A percentile compares a stretch with the other conserved stretches of the same genome.
These are phyloP conservation scores for Paracorniculantispora psalliotae DNA, from an alignment of 2,329 filamentous ascomycete genomes.

Conservation along the genomic window DNA sequence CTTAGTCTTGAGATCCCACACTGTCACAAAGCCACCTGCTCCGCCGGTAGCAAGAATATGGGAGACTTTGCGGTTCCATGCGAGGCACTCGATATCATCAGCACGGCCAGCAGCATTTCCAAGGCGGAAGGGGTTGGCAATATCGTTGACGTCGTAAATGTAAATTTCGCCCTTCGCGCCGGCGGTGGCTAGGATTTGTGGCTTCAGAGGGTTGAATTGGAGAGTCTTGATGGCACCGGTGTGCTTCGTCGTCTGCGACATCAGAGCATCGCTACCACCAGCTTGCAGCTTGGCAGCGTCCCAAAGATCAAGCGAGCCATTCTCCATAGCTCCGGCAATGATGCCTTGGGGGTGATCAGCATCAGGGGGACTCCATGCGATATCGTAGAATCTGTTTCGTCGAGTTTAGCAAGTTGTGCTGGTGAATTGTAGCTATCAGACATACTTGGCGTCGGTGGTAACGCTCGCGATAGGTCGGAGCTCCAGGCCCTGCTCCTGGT, in stretches of 20 bases:
- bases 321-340: constrained; percentile 92
- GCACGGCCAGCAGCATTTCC: constrained; percentile 83
- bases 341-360: constrained; percentile 77
- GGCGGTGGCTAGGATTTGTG: constrained; percentile 86
- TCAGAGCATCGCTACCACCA: constrained; percentile 64
- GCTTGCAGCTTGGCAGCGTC: constrained; percentile 68
- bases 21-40: constrained; percentile 89
- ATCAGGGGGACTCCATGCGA: constrained; percentile 85
- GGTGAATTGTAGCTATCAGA: not conserved
- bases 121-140: constrained; percentile 79
- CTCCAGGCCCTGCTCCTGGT: constrained; percentile 69
- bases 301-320: constrained; percentile 89
- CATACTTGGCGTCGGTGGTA: constrained; percentile 81
- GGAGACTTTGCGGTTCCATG: constrained; percentile 97
- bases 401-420: not conserved
- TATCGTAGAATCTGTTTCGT: constrained; percentile 78
- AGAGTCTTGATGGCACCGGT: constrained; percentile 88
- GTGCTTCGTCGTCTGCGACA: constrained; percentile 85
- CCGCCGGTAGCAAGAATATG: constrained; percentile 95
- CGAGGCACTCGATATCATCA: constrained; percentile 92
- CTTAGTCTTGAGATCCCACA: constrained; percentile 98
- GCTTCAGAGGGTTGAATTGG: constrained; percentile 91
- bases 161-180: constrained; percentile 95
- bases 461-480: constrained; percentile 81
- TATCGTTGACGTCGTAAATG: constrained; percentile 90